Conservation (phyloP, 306 rosid genomes). For the Rubus parviflorus region DNA sequence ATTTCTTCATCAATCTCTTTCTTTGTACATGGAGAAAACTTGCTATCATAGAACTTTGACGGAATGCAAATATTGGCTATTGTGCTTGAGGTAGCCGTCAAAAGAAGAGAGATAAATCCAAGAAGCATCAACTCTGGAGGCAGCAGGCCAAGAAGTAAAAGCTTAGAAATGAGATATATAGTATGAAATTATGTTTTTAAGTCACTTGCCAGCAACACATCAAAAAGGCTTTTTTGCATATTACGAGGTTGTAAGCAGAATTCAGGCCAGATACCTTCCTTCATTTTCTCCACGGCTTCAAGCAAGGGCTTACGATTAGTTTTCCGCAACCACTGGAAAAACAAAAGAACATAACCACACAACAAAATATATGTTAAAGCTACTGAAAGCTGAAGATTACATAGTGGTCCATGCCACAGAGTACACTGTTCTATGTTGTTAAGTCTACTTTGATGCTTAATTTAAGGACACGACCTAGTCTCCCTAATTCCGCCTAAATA, state of each 20-base stretch:
- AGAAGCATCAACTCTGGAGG: constrained; percentile 96
- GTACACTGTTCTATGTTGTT: neutral
- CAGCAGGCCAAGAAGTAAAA: constrained; percentile 24
- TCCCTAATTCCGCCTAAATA: neutral
- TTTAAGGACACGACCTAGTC: neutral
- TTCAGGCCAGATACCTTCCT: constrained; percentile 64
- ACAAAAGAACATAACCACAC: constrained; percentile 11
- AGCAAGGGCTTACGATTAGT: constrained; percentile 90
- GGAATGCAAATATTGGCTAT: constrained; percentile 90
- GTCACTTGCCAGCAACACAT: constrained; percentile 13
- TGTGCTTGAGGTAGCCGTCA: constrained; percentile 88
- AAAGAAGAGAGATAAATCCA: constrained; percentile 93
- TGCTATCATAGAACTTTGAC: constrained; percentile 69
- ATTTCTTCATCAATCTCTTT: constrained; percentile 65
- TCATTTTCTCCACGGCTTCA: constrained; percentile 97
- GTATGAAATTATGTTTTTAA: neutral
- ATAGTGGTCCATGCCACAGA: neutral
- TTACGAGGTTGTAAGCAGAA: constrained; percentile 8
- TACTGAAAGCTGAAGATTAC: neutral
- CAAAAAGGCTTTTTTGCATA: neutral
- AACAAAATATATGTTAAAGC: neutral
- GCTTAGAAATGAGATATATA: constrained; percentile 4
- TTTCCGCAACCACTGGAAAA: constrained; percentile 80
- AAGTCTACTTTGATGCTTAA: neutral
- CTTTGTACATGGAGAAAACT: constrained; percentile 79